A percentile compares a stretch with the other conserved stretches of the same genome.
Conservation (phyloP, 2,329 filamentous ascomycete species). For the Aspergillus fumigatus region DNA sequence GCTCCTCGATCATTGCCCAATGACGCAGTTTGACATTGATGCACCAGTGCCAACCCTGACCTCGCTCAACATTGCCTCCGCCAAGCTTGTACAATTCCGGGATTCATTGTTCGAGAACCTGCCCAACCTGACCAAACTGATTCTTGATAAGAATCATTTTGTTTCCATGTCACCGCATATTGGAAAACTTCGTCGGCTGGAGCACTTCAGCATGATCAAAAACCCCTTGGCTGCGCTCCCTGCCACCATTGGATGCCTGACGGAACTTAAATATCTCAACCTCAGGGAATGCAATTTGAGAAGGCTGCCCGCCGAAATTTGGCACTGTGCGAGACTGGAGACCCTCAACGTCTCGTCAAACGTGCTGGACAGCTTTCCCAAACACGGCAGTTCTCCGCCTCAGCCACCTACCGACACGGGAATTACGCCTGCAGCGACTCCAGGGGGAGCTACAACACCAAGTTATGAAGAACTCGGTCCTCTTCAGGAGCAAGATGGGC, state of each 20-base stretch:
- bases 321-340: constrained; percentile 87
- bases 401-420: constrained; percentile 51
- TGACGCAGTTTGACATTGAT: constrained; percentile 86
- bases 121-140: constrained; percentile 78
- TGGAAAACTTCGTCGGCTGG: constrained; percentile 73
- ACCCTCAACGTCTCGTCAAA: constrained; percentile 95
- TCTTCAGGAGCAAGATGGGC: constrained; percentile 60
- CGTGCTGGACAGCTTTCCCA: constrained; percentile 84
- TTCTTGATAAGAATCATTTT: constrained; percentile 93
- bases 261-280: constrained; percentile 79
- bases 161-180: constrained; percentile 83
- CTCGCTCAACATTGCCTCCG: constrained; percentile 82
- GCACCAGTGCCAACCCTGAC: constrained; percentile 75
- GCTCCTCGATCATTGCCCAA: constrained; percentile 88
- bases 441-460: constrained; percentile 55
- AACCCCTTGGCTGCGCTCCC: constrained; percentile 84
- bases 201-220: constrained; percentile 90
- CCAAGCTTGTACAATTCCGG: constrained; percentile 80
- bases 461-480: constrained; percentile 74
- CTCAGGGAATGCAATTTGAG: constrained; percentile 90
- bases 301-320: constrained; percentile 85
- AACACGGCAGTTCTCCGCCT: constrained; percentile 64
- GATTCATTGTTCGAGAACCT: constrained; percentile 86
- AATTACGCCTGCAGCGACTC: constrained; percentile 44
- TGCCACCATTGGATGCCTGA: constrained; percentile 79